Evolutionary conservation across 345 rosid genomes (phyloP), one percentile per base, ranked within the genome.

Genomic region (Erodium maritimum): DNA sequence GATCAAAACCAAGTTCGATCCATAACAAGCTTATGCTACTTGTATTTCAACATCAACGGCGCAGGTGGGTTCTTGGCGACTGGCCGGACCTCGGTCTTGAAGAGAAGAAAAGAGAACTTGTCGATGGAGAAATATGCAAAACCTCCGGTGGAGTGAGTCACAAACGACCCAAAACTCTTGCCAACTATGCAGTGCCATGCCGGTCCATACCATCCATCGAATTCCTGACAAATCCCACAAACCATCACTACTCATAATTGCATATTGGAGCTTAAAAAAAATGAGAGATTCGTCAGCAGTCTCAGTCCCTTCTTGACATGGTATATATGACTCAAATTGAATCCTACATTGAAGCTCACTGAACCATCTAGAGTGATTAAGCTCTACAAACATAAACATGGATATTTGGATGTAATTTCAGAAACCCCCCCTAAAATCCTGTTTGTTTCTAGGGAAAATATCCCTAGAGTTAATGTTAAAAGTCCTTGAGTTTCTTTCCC

Each of bases 31-130:
- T 13, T 42, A 42, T 11, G 12, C 20, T 57, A 34, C 23, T 57
- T n/a, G 16, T 19, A 54, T 21, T 55, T 55, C 48, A 42, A 42
- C 48, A 42, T 2, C 12, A 14, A 14, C 14, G 48, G 48, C 11
- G 48, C 16, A 42, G 65, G 23, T 52, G 74, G 68, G 24, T 54
- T 6, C 58, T 57, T 73, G 13, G 17, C 52, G 19, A 63, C 60
- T 8, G 77, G 79, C n/a, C 68, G 75, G n/a, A 75, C 76, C 74
- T 80, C 80, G 4, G 86, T 84, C 72, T 83, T 86, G 67, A 86
- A 81, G 34, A 86, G 79, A 54, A 81, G 84, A 62, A 86, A 67
- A 58, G 61, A 79, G 50, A 81, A 65, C 61, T 61, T 81, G 61
- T 76, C 80, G 17, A 63, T 61, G 0, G 77, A 76, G 67, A 76